Percentiles rank a stretch among this genome's conserved stretches.
These are phyloP conservation scores for Rhodotorula taiwanensis DNA, from an alignment of 768 basidiomycete genomes.

Conservation along the genomic window DNA sequence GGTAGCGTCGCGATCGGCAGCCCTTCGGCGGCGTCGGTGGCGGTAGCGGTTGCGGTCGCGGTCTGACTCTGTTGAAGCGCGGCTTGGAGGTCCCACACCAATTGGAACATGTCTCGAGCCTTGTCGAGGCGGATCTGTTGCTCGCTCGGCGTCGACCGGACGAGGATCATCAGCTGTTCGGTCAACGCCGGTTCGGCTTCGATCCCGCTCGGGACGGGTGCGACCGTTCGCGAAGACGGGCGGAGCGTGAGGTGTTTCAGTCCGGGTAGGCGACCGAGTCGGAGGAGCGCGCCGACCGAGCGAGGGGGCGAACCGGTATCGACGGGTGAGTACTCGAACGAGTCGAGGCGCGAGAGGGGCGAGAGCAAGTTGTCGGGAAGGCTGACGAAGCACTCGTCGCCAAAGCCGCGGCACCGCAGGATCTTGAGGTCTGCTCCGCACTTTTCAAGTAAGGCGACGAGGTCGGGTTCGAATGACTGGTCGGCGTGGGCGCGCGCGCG, in stretches of 20 bases:
- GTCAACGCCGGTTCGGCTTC: too few relatives aligned
- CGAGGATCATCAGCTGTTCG: too few relatives aligned
- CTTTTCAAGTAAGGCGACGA: neutral
- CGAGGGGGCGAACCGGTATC: neutral
- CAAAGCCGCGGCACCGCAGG: constrained; percentile 14
- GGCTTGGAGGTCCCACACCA: neutral
- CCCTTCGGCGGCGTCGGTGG: neutral
- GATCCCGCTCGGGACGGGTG: neutral
- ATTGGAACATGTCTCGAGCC: neutral
- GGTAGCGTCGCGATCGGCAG: too few relatives aligned
- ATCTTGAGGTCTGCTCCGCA: neutral
- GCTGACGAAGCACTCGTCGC: neutral
- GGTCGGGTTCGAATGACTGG: neutral
- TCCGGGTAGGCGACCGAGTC: neutral
- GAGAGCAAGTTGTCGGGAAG: neutral
- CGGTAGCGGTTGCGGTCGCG: neutral
- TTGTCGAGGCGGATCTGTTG: neutral
- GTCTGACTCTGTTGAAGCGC: neutral
- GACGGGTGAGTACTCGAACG: constrained; percentile 8
- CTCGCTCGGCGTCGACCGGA: too few relatives aligned
- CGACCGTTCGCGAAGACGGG: neutral
- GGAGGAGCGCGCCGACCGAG: neutral
- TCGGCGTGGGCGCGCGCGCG: too few relatives aligned
- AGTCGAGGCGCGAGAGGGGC: neutral
- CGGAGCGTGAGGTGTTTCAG: constrained; percentile 3